Base-by-base conservation (phyloP, 2,329 filamentous ascomycete genomes). In the Aotearoamyces nothofagi region DNA sequence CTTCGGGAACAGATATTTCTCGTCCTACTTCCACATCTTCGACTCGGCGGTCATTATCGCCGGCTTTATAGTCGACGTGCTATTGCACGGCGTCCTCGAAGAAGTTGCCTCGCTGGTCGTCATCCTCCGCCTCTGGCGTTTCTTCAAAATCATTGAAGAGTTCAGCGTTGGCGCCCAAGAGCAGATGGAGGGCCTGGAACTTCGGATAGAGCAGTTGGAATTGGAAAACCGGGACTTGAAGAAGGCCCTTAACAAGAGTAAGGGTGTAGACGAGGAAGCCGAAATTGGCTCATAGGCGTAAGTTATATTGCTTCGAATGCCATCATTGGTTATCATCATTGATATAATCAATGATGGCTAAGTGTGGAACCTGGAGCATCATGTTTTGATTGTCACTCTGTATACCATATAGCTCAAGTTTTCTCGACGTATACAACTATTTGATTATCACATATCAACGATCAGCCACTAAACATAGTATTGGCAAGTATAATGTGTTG, bases 71-170 rank as follows among this genome's bases (percentile, higher is more conserved):
- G 56, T 78, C 30, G 73, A 79, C 40, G 51, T 78, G 13, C 47
- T 70, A 3, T 57, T 73, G 10, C 61, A 63, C 20, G 74, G 73
- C 24, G 50, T 67, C 2, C 50, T 69, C 5, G 68, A 74, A 47
- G 68, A 78, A 43, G 67, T 76, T 26, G 70, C 65, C 1, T 76
- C 69, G 1, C 55, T 80, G n/a, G 62, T 80, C 27, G 60, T 80
- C 15, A 58, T 78, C 4, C 53, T 80, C 24, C 67, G 75, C 30
- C 55, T 80, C 3, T 78, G 73, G 68, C 62, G 76, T 10, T 61
- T 80, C 24, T 68, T 78, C 46, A 78, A 79, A 54, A 75, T 79
- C 29, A 66, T 77, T 5, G 71, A 80, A 43, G 75, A 80, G 49
- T 57, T 78, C 35, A 66, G 65, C 16, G 60, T 73, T 5, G 71